phyloP scores from a whole-genome alignment of 2,329 filamentous ascomycete genomes.

The Aureobasidium namibiae region DNA sequence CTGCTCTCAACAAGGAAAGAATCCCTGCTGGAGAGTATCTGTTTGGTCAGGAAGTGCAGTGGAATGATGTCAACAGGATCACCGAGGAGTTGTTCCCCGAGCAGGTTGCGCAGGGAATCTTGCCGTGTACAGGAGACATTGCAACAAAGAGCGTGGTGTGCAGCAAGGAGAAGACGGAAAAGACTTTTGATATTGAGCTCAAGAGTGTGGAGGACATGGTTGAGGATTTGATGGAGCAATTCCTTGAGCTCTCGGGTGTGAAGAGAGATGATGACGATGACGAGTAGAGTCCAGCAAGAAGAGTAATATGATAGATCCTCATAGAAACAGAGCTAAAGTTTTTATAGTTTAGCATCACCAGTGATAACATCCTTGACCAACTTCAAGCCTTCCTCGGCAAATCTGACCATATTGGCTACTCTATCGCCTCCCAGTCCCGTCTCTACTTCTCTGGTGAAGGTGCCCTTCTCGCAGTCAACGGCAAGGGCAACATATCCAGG shows the following conservation, averaged over 20 bases:
- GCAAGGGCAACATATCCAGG: slow-evolving; percentile 59
- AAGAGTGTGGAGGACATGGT: slow-evolving; percentile 16
- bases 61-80: slow-evolving; percentile 17
- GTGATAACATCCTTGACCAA: slow-evolving; percentile 50
- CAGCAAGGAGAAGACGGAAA: slow-evolving; percentile 16
- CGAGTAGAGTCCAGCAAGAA: neutral
- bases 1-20: slow-evolving; percentile 18
- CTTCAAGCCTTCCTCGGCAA: slow-evolving; percentile 50
- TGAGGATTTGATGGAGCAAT: slow-evolving; percentile 15
- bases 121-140: slow-evolving; percentile 12
- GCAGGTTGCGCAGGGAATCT: slow-evolving; percentile 12
- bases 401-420: slow-evolving; percentile 54
- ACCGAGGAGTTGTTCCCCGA: slow-evolving; percentile 16
- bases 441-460: slow-evolving; percentile 46
- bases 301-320: neutral
- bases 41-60: slow-evolving; percentile 2
- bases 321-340: neutral
- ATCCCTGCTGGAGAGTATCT: slow-evolving; percentile 9
- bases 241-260: slow-evolving; percentile 14
- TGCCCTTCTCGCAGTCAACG: slow-evolving; percentile 46
- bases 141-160: slow-evolving; percentile 14
- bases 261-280: neutral
- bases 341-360: slow-evolving; percentile 32
- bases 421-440: slow-evolving; percentile 47
- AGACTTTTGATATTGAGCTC: slow-evolving; percentile 16